phyloP scores from a whole-genome alignment of 2,329 filamentous ascomycete species.

The Beauveria pseudobassiana region DNA sequence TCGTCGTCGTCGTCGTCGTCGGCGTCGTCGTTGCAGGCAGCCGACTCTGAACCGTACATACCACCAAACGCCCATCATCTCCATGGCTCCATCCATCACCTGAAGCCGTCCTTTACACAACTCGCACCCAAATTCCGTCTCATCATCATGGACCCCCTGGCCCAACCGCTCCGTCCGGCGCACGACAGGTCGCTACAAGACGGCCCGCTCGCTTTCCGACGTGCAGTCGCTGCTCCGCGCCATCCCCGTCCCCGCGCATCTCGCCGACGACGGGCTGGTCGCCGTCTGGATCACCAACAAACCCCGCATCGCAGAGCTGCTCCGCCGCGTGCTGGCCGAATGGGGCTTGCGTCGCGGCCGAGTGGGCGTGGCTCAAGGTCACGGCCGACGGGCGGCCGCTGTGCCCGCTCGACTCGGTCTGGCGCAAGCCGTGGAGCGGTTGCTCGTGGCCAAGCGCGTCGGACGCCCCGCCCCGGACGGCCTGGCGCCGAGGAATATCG shows the following conservation, averaged over 20 bases:
- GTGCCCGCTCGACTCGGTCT: slow-evolving; percentile 48
- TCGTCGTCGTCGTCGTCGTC: neutral
- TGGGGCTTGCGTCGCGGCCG: slow-evolving; percentile 60
- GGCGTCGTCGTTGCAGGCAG: neutral
- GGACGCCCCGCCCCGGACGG: slow-evolving; percentile 20
- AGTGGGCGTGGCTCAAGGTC: slow-evolving; percentile 77
- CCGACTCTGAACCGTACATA: slow-evolving; percentile 21
- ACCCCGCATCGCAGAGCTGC: slow-evolving; percentile 46
- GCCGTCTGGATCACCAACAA: slow-evolving; percentile 77
- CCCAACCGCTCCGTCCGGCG: slow-evolving; percentile 67
- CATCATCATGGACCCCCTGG: slow-evolving; percentile 72
- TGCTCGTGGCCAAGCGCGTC: slow-evolving; percentile 51
- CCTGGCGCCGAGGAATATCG: slow-evolving; percentile 45
- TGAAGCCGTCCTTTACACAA: slow-evolving; percentile 32
- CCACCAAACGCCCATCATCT: slow-evolving; percentile 39
- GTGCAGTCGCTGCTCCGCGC: slow-evolving; percentile 42
- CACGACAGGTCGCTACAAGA: slow-evolving; percentile 39
- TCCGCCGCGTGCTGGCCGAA: slow-evolving; percentile 52
- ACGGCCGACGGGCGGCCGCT: slow-evolving; percentile 59
- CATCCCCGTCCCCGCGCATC: slow-evolving; percentile 48
- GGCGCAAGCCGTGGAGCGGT: slow-evolving; percentile 71
- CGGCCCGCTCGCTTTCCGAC: slow-evolving; percentile 37
- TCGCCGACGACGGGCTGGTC: slow-evolving; percentile 50
- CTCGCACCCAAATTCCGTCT: slow-evolving; percentile 53
- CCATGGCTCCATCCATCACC: slow-evolving; percentile 38